Conservation (phyloP, 495 filamentous ascomycete genomes). For the Lasiosphaeriaceae sp. region DNA sequence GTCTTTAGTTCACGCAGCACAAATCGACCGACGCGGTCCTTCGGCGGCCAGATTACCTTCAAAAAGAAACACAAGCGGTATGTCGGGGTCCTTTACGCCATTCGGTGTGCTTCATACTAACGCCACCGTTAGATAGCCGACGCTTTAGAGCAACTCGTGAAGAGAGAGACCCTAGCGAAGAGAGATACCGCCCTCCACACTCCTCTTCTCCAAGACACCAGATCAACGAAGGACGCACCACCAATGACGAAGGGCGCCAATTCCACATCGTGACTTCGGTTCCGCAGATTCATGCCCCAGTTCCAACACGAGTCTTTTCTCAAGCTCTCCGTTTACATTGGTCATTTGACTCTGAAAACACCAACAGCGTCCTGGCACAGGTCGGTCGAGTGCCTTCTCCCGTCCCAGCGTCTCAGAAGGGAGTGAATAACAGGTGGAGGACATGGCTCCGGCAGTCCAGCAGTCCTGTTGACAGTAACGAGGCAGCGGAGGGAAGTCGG, state of each 20-base stretch:
- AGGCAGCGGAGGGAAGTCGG: slow-evolving; percentile 11
- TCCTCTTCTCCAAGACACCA: too few species aligned
- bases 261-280: background rate
- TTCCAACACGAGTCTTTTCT: slow-evolving; percentile 13
- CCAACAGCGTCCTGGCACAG: slow-evolving; percentile 21
- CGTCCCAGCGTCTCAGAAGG: slow-evolving; percentile 18
- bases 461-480: slow-evolving; percentile 8
- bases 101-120: background rate
- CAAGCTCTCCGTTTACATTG: background rate
- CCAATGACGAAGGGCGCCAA: too few species aligned
- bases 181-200: too few species aligned
- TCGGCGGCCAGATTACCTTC: background rate
- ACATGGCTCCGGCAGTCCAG: slow-evolving; percentile 18
- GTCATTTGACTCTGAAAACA: slow-evolving; percentile 15
- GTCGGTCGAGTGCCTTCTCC: slow-evolving; percentile 13
- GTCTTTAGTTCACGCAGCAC: too few species aligned
- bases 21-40: too few species aligned
- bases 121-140: background rate
- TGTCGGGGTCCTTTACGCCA: background rate
- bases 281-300: slow-evolving; percentile 9
- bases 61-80: slow-evolving; percentile 1
- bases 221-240: too few species aligned
- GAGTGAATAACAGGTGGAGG: slow-evolving; percentile 17
- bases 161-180: too few species aligned
- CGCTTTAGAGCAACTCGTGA: background rate